phyloP scores from a whole-genome alignment of 1,284 basidiomycete species.

The Malassezia sp. region DNA sequence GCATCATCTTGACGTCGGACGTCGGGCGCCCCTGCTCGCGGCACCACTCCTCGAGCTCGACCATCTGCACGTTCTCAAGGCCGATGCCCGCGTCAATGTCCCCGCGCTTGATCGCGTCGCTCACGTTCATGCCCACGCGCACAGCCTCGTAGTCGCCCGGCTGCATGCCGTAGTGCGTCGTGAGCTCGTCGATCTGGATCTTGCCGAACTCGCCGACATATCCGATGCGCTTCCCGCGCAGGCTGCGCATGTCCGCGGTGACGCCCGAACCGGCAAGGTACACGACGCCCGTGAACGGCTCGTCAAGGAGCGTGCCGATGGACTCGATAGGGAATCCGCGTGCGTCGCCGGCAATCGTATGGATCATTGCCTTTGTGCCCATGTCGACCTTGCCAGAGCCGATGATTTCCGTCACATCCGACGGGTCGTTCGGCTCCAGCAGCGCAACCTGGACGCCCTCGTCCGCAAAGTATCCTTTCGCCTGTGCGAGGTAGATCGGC shows the following conservation, averaged over 20 bases:
- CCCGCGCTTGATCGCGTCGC: constrained; percentile 47
- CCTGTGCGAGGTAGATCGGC: constrained; percentile 47
- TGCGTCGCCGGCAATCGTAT: constrained; percentile 47
- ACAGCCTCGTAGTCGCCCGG: constrained; percentile 47
- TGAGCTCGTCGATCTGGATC: constrained; percentile 45
- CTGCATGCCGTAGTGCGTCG: constrained; percentile 32
- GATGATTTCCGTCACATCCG: constrained; percentile 43
- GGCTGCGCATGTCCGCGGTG: constrained; percentile 45
- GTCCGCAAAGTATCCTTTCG: constrained; percentile 35
- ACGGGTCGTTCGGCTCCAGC: constrained; percentile 45
- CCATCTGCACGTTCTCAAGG: constrained; percentile 47
- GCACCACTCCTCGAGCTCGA: constrained; percentile 48
- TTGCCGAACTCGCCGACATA: constrained; percentile 49
- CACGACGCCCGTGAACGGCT: constrained; percentile 48
- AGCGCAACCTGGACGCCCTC: constrained; percentile 48
- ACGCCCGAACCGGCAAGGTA: constrained; percentile 47
- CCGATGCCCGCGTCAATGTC: constrained; percentile 47
- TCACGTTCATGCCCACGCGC: constrained; percentile 48
- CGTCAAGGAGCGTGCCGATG: constrained; percentile 47
- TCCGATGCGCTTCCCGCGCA: constrained; percentile 48
- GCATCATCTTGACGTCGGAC: constrained; percentile 48
- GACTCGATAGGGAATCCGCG: constrained; percentile 46
- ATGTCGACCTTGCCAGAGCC: constrained; percentile 47
- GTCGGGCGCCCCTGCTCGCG: constrained; percentile 40
- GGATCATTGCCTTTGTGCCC: constrained; percentile 48